phyloP scores from a whole-genome alignment of 768 basidiomycete genomes.

The Paxillus involutus region DNA sequence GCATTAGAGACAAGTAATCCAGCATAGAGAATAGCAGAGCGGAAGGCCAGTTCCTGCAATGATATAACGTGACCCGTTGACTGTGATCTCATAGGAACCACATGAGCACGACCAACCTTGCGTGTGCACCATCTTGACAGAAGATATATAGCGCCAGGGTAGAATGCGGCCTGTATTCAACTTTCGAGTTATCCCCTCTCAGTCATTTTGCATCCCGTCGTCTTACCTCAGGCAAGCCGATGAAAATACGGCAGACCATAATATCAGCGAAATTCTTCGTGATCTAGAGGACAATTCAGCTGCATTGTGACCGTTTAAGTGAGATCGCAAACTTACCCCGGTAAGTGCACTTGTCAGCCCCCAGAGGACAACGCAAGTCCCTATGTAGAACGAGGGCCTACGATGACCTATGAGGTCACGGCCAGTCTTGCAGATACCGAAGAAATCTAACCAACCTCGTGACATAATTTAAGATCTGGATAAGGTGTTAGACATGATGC shows the following conservation, averaged over 20 bases:
- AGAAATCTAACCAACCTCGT: constrained; percentile 36
- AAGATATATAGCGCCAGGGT: constrained; percentile 51
- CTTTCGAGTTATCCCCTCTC: background rate
- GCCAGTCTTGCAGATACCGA: background rate
- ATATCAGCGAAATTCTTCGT: constrained; percentile 57
- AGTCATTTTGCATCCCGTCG: background rate
- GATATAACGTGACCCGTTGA: background rate
- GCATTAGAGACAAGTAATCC: constrained; percentile 64
- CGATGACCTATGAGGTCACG: background rate
- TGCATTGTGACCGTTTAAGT: too few species aligned
- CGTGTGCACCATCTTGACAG: constrained; percentile 27
- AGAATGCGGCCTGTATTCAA: constrained; percentile 51
- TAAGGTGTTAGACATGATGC: background rate
- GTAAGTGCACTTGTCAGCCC: constrained; percentile 63
- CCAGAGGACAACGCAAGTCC: constrained; percentile 60
- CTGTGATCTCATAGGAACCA: background rate
- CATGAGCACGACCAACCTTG: constrained; percentile 5
- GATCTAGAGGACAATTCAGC: constrained; percentile 33
- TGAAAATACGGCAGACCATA: constrained; percentile 57
- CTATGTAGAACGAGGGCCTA: constrained; percentile 65
- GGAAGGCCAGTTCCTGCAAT: constrained; percentile 59
- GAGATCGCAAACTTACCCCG: constrained; percentile 41
- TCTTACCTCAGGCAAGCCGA: constrained; percentile 58
- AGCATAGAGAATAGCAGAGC: constrained; percentile 58
- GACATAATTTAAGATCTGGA: constrained; percentile 54